These are phyloP conservation scores for Cyclocybe cylindracea DNA, from an alignment of 768 basidiomycete genomes.

Conservation along the genomic window DNA sequence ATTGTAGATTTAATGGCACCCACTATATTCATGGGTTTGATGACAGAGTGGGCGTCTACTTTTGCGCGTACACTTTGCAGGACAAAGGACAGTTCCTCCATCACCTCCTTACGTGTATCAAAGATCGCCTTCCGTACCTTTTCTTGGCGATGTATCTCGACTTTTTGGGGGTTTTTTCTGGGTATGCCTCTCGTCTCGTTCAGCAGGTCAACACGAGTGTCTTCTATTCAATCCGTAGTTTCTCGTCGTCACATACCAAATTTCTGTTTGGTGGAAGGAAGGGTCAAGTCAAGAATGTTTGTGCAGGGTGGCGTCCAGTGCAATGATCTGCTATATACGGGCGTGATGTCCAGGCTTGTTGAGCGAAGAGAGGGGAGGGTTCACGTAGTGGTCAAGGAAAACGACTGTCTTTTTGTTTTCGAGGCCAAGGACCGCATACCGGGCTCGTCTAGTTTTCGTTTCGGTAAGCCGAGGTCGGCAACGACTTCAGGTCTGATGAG, in stretches of 20 bases:
- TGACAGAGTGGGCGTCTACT: too few relatives aligned
- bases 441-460: constrained; percentile 1
- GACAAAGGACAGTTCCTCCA: too few relatives aligned
- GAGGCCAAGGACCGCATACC: constrained; percentile 1
- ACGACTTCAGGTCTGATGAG: constrained; percentile 8
- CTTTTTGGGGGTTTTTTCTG: background rate
- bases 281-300: constrained; percentile 8
- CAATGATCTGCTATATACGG: constrained; percentile 9
- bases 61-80: too few relatives aligned
- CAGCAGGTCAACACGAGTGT: constrained; percentile 8
- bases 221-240: constrained; percentile 4
- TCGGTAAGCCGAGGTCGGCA: background rate
- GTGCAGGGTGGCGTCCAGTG: constrained; percentile 6
- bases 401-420: background rate
- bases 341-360: constrained; percentile 6
- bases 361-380: background rate
- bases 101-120: too few relatives aligned
- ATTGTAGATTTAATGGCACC: background rate
- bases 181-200: constrained; percentile 4
- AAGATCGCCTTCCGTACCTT: background rate
- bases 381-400: constrained; percentile 4
- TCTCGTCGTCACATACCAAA: constrained; percentile 1
- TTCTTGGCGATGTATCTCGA: background rate
- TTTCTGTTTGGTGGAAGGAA: constrained; percentile 5
- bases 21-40: background rate